Evolutionary conservation across 495 filamentous ascomycete species (phyloP), one percentile per base, ranked within the genome.

Genomic region (Clavariopsis aquatica): DNA sequence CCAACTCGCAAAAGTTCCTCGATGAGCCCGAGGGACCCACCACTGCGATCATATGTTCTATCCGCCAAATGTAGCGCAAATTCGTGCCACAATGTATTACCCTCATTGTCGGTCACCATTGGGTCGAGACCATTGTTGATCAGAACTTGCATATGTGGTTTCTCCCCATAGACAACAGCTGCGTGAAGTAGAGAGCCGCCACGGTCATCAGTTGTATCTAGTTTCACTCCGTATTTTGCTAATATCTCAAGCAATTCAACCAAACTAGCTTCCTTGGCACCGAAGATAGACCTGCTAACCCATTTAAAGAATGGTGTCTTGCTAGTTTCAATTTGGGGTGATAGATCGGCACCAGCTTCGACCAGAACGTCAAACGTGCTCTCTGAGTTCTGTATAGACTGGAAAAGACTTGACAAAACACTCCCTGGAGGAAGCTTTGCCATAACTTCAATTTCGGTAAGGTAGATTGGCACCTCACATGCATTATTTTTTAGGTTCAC

Each of bases 391-490:
- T n/a, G n/a, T n/a, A n/a, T n/a, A n/a, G n/a, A n/a, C n/a, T n/a
- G n/a, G n/a, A n/a, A n/a, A n/a, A n/a, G n/a, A n/a, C n/a, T n/a
- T n/a, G n/a, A n/a, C n/a, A n/a, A n/a, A n/a, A n/a, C n/a, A n/a
- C n/a, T n/a, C n/a, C n/a, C n/a, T n/a, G n/a, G n/a, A n/a, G n/a
- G n/a, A n/a, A n/a, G n/a, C n/a, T n/a, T 4, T 8, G 5, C 19
- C 22, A 12, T 45, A 19, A 12, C 17, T 5, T 26, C 19, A 3
- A 47, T 57, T 52, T 2, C 2, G 78, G 69, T 4, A 79, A 69
- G 46, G 29, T 76, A 74, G 19, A 83, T 36, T 1, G 79, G 76
- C 19, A 79, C 81, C 20, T 74, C 57, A 1, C 79, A 79, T 2
- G 69, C 43, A 5, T 62, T 45, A 56, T 80, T 72, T 4, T 10